Evolutionary conservation across 495 filamentous ascomycete genomes (phyloP).

Genomic region (Penicillium parvum): DNA sequence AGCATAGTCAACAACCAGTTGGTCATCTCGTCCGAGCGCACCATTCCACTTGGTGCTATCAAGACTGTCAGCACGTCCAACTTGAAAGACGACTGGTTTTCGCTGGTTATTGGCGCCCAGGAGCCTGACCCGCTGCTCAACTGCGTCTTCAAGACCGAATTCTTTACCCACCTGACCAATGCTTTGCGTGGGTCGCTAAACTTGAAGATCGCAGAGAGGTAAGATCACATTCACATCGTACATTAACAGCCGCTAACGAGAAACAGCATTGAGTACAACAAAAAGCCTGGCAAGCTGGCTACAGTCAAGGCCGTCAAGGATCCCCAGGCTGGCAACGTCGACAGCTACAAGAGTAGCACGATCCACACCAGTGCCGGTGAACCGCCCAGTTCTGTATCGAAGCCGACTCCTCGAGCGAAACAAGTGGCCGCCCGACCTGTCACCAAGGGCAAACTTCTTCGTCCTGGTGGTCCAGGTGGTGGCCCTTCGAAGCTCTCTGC

Average conservation of each 20-base stretch:
- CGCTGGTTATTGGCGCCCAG: slow-evolving; percentile 81
- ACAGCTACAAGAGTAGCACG: slow-evolving; percentile 89
- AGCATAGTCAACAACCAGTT: slow-evolving; percentile 76
- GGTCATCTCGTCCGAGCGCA: slow-evolving; percentile 73
- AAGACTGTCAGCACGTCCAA: slow-evolving; percentile 77
- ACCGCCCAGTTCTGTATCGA: slow-evolving; percentile 74
- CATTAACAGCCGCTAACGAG: slow-evolving; percentile 20
- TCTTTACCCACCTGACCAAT: slow-evolving; percentile 83
- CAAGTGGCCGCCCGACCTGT: slow-evolving; percentile 83
- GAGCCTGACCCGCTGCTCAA: slow-evolving; percentile 88
- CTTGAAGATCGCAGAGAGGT: slow-evolving; percentile 66
- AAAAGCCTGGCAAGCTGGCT: slow-evolving; percentile 93
- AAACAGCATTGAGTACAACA: slow-evolving; percentile 81
- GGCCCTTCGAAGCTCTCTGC: slow-evolving; percentile 66
- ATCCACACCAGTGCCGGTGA: slow-evolving; percentile 86
- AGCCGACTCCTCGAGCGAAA: slow-evolving; percentile 79
- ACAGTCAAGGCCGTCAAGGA: slow-evolving; percentile 88
- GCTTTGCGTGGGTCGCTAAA: slow-evolving; percentile 73
- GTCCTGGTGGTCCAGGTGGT: slow-evolving; percentile 81
- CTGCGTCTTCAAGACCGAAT: slow-evolving; percentile 95
- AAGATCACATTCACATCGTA: neutral
- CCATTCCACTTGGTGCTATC: slow-evolving; percentile 78
- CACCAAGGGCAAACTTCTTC: slow-evolving; percentile 80
- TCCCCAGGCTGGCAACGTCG: slow-evolving; percentile 59
- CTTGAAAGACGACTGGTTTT: slow-evolving; percentile 93